phyloP scores from a whole-genome alignment of 1,139 yeast genomes.

The Kazachstania sp. region DNA sequence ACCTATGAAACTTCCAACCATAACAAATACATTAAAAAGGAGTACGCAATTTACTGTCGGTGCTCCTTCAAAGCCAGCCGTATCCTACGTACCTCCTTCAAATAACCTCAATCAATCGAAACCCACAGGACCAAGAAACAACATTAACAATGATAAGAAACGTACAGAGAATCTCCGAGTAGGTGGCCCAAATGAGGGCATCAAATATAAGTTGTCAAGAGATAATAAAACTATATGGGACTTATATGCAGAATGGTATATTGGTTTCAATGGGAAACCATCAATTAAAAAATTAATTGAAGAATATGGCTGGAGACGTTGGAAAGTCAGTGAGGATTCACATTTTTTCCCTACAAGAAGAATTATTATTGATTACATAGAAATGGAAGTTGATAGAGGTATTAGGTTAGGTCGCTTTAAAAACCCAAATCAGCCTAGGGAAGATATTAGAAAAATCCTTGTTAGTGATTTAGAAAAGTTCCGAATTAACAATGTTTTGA shows the following conservation, averaged over 20 bases:
- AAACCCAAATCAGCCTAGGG: constrained; percentile 24
- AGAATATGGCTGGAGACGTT: constrained; percentile 31
- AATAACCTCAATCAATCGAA: neutral
- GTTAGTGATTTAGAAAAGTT: constrained; percentile 31
- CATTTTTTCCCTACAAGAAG: constrained; percentile 33
- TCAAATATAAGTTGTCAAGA: constrained; percentile 30
- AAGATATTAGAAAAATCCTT: constrained; percentile 26
- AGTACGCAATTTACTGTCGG: neutral
- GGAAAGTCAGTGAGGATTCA: constrained; percentile 33
- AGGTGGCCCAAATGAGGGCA: constrained; percentile 15
- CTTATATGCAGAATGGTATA: constrained; percentile 32
- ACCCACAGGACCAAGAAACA: neutral
- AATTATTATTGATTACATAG: constrained; percentile 29
- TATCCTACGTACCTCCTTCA: neutral
- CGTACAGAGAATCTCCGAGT: neutral
- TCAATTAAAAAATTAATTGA: constrained; percentile 29
- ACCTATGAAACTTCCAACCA: constrained; percentile 1
- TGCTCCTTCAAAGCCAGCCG: neutral
- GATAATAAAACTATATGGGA: constrained; percentile 33
- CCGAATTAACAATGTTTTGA: constrained; percentile 28
- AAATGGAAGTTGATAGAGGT: constrained; percentile 29
- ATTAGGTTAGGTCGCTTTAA: constrained; percentile 27
- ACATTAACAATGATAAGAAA: neutral
- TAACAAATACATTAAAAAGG: constrained; percentile 1
- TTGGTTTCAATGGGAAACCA: constrained; percentile 30